These are phyloP conservation scores for Xylaria sp. DNA, from an alignment of 2,329 filamentous ascomycete genomes.

Conservation along the genomic window DNA sequence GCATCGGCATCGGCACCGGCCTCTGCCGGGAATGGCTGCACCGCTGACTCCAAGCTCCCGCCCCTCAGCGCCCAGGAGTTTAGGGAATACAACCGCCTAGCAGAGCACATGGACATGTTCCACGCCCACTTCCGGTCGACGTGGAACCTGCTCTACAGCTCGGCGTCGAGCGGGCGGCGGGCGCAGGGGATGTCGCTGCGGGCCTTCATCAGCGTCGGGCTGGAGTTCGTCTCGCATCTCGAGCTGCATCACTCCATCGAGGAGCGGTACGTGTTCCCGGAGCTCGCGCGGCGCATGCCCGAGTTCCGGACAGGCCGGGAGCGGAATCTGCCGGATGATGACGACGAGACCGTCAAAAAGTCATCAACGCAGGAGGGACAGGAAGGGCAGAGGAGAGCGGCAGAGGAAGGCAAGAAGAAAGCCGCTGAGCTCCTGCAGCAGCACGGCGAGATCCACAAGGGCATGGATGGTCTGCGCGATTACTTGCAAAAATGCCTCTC, in stretches of 20 bases:
- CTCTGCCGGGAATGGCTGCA: too few species aligned
- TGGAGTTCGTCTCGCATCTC: conserved; percentile 78
- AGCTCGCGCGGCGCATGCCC: conserved; percentile 81
- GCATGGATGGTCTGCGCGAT: conserved; percentile 73
- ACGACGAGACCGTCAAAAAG: too few species aligned
- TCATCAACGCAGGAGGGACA: conserved; percentile 27
- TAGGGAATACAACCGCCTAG: conserved; percentile 75
- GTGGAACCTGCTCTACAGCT: conserved; percentile 77
- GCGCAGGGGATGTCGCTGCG: conserved; percentile 73
- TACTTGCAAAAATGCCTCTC: conserved; percentile 72
- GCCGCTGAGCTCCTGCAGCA: conserved; percentile 75
- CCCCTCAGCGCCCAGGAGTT: conserved; percentile 76
- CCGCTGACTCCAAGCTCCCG: conserved; percentile 56
- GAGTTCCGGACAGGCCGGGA: conserved; percentile 66
- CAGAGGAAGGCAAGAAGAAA: conserved; percentile 47
- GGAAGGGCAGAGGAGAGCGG: background rate
- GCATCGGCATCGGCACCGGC: conserved; percentile 17
- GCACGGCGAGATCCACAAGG: conserved; percentile 82
- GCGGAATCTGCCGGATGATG: conserved; percentile 1
- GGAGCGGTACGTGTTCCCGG: conserved; percentile 82
- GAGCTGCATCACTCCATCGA: conserved; percentile 84
- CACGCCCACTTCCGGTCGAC: conserved; percentile 80
- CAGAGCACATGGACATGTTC: conserved; percentile 81
- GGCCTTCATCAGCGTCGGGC: conserved; percentile 74
- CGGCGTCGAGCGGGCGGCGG: conserved; percentile 69